Conservation (phyloP, 768 basidiomycete genomes). For the Pleurotus tuber-regium region DNA sequence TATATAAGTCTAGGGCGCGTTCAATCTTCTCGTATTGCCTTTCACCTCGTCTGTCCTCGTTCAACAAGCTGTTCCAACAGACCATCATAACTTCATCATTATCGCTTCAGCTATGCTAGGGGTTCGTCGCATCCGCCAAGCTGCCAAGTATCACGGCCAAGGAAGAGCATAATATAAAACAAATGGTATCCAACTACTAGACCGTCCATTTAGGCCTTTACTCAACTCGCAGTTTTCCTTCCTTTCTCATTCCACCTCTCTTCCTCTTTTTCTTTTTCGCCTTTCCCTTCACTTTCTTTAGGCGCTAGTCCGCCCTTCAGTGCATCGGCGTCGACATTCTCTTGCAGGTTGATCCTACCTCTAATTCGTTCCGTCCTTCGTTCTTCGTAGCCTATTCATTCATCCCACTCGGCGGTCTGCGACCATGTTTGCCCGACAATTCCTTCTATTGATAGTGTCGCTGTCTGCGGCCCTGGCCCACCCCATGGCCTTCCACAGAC, state of each 20-base stretch:
- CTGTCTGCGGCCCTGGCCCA: constrained; percentile 19
- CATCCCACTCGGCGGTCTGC: not conserved
- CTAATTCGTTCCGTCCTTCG: not conserved
- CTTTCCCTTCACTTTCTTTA: constrained; percentile 10
- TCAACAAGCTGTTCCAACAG: too few species aligned
- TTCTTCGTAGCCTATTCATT: not conserved
- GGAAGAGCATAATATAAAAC: constrained; percentile 4
- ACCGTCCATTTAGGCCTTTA: constrained; percentile 5
- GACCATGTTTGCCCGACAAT: constrained; percentile 16
- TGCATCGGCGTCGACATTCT: constrained; percentile 10
- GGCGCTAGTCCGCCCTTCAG: constrained; percentile 23
- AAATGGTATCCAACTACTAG: constrained; percentile 2
- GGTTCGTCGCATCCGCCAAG: constrained; percentile 9
- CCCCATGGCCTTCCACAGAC: constrained; percentile 14
- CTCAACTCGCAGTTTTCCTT: not conserved
- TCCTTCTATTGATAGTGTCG: constrained; percentile 16
- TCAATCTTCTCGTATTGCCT: too few species aligned
- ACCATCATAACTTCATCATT: too few species aligned
- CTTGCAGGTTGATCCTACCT: constrained; percentile 12
- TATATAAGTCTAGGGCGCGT: too few species aligned
- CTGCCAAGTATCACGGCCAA: too few species aligned
- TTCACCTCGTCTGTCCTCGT: too few species aligned
- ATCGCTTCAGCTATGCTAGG: too few species aligned
- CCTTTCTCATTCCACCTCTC: constrained; percentile 5
- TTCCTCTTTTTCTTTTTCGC: constrained; percentile 10